Evolutionary conservation across 2,329 filamentous ascomycete genomes (phyloP).

Genomic region (Fusarium sp.): DNA sequence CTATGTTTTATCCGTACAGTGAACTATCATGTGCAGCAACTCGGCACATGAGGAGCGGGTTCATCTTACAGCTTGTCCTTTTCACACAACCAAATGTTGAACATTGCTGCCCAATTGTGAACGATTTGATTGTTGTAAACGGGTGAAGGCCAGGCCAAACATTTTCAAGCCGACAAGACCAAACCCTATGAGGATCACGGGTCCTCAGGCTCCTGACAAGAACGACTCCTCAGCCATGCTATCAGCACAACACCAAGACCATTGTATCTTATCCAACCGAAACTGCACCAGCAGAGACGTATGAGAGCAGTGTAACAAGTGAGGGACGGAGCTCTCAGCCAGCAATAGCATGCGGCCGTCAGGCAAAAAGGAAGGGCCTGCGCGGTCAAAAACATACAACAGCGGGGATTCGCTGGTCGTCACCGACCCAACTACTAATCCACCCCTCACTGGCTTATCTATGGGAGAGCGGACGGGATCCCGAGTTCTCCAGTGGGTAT

Average conservation of each 20-base stretch:
- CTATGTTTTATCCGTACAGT: not conserved
- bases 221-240: no score
- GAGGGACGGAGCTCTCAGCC: not conserved
- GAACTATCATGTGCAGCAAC: not conserved
- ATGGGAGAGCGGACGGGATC: not conserved
- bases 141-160: not conserved
- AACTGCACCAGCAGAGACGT: accelerated
- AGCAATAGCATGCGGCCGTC: not conserved
- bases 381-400: not conserved
- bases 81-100: not conserved
- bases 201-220: no score
- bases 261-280: not conserved
- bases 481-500: not conserved
- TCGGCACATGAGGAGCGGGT: not conserved
- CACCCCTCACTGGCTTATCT: not conserved
- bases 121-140: not conserved
- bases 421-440: not conserved
- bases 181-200: not conserved
- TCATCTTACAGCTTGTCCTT: not conserved
- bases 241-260: not conserved
- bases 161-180: not conserved
- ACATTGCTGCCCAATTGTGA: not conserved
- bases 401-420: not conserved
- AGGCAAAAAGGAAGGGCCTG: not conserved
- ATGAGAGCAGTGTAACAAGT: not conserved